These are phyloP conservation scores for Myriosclerotinia duriaeana DNA, from an alignment of 2,329 filamentous ascomycete species.

Conservation along the genomic window DNA sequence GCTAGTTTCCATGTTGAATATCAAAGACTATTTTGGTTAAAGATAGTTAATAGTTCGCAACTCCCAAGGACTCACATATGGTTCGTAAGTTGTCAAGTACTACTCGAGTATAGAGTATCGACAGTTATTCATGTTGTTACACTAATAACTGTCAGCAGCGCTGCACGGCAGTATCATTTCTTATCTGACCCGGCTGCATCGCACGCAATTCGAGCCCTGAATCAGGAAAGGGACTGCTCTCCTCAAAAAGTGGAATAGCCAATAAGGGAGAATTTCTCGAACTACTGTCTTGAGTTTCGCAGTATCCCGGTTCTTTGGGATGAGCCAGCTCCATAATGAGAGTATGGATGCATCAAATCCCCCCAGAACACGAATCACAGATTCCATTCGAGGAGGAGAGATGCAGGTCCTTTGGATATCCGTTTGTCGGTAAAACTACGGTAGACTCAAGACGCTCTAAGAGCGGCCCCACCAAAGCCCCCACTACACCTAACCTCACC, in stretches of 20 bases:
- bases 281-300: neutral
- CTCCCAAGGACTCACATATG: neutral
- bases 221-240: neutral
- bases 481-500: neutral
- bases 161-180: too few species aligned
- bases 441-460: neutral
- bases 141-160: neutral
- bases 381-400: neutral
- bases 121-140: neutral
- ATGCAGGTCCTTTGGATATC: neutral
- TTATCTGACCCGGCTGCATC: neutral
- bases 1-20: neutral
- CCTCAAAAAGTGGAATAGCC: neutral
- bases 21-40: neutral
- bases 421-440: neutral
- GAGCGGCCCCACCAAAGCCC: neutral
- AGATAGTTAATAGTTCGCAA: neutral
- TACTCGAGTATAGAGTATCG: too few species aligned
- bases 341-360: neutral
- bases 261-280: neutral
- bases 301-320: neutral
- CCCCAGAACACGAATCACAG: neutral
- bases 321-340: constrained; percentile 2
- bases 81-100: neutral
- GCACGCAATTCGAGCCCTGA: neutral